Conservation (phyloP, 805 yeast species). For the Wickerhamiella domercqiae region DNA sequence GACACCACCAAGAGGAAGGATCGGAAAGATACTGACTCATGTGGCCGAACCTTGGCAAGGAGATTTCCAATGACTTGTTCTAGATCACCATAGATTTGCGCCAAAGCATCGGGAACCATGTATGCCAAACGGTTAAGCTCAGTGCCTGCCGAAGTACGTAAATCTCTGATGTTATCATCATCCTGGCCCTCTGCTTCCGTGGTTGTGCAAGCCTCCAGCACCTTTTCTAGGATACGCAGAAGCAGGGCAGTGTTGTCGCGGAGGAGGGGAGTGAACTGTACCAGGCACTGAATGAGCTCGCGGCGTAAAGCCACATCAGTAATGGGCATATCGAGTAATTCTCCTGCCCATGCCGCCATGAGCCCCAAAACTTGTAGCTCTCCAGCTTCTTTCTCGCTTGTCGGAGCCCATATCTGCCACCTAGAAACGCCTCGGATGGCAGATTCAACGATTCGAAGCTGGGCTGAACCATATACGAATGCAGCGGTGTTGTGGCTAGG, state of each 20-base stretch:
- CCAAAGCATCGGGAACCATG: slow-evolving; percentile 82
- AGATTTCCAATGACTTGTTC: slow-evolving; percentile 68
- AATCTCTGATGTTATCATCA: slow-evolving; percentile 71
- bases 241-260: slow-evolving; percentile 58
- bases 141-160: slow-evolving; percentile 85
- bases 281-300: slow-evolving; percentile 80
- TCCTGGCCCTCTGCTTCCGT: slow-evolving; percentile 34
- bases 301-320: slow-evolving; percentile 69
- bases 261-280: slow-evolving; percentile 81
- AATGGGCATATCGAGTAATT: slow-evolving; percentile 53
- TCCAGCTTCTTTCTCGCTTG: slow-evolving; percentile 33
- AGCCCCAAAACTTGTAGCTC: slow-evolving; percentile 44
- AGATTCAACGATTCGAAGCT: slow-evolving; percentile 74
- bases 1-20: slow-evolving; percentile 85
- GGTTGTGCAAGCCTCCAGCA: slow-evolving; percentile 69
- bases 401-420: slow-evolving; percentile 87
- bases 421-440: slow-evolving; percentile 83
- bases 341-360: slow-evolving; percentile 42
- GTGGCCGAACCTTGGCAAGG: slow-evolving; percentile 61
- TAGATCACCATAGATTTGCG: slow-evolving; percentile 62
- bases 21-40: slow-evolving; percentile 86
- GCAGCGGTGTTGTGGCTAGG: slow-evolving; percentile 29
- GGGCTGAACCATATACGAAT: slow-evolving; percentile 61
- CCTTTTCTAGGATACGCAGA: slow-evolving; percentile 73
- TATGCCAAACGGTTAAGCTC: slow-evolving; percentile 88